Percentiles rank a stretch among this genome's conserved stretches.
phyloP scores from a whole-genome alignment of 2,329 filamentous ascomycete genomes.

The Hypomyces rosellus region DNA sequence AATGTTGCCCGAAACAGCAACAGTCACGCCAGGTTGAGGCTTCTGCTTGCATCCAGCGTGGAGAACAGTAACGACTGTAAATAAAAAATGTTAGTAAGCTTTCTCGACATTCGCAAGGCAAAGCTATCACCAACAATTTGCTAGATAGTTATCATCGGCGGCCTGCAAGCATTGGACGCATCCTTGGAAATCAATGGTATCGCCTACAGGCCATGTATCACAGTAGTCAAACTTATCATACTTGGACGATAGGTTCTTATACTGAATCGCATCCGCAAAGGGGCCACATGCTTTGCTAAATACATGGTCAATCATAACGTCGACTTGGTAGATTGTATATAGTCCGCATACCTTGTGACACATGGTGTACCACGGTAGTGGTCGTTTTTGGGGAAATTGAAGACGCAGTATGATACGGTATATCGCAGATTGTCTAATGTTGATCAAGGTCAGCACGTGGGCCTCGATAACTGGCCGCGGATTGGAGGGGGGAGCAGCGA shows the following conservation, averaged over 20 bases:
- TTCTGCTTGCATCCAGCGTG: slow-evolving; percentile 51
- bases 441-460: slow-evolving; percentile 11
- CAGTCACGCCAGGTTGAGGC: slow-evolving; percentile 37
- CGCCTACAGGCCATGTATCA: slow-evolving; percentile 35
- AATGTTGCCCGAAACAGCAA: slow-evolving; percentile 46
- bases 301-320: slow-evolving; percentile 18
- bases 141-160: slow-evolving; percentile 34
- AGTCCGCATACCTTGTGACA: slow-evolving; percentile 40
- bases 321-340: not conserved
- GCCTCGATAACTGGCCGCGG: not conserved
- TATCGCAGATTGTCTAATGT: slow-evolving; percentile 52
- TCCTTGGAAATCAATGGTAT: slow-evolving; percentile 28
- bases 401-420: slow-evolving; percentile 50
- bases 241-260: slow-evolving; percentile 41
- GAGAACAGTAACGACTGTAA: slow-evolving; percentile 42
- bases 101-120: not conserved
- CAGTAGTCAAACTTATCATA: slow-evolving; percentile 49
- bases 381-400: slow-evolving; percentile 39
- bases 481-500: slow-evolving; percentile 10
- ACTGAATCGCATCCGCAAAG: slow-evolving; percentile 41
- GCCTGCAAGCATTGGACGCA: slow-evolving; percentile 44
- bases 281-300: slow-evolving; percentile 47
- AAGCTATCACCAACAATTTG: slow-evolving; percentile 42
- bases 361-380: slow-evolving; percentile 40
- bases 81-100: slow-evolving; percentile 17